Evolutionary conservation across 1,284 basidiomycete species (phyloP), one percentile per base, ranked within the genome.

Genomic region (Cryptococcus sp.): DNA sequence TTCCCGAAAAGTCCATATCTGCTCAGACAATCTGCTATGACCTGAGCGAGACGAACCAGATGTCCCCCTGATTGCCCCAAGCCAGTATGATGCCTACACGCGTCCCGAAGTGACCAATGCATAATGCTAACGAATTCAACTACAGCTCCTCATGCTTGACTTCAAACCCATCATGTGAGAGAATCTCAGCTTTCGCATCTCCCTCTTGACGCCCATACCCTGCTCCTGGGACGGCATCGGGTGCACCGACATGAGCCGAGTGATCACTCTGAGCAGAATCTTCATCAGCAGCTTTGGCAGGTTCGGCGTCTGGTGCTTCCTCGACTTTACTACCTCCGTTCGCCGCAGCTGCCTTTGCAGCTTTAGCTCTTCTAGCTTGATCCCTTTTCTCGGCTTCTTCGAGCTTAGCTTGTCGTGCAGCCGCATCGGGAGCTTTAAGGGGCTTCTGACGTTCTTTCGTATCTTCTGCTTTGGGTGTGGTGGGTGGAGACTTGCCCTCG

Each of bases 371-470:
- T 14, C 74, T 59, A 2, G 60, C 52, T n/a, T 54, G 51, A 53
- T 76, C 72, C 4, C 70, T 61, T 14, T 63, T 61, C 51, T 76
- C 73, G 11, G 65, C 68, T 55, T 74, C 70, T 45, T 66, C 71
- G 59, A 71, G 62, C 58, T 73, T 74, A 7, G 66, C 68, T 44
- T 70, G 63, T 15, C 62, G 23, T 5, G 15, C 57, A 6, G 46
- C 38, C 15, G 37, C 36, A 3, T 30, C 2, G 3, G 53, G 33
- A n/a, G 30, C 41, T 47, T 59, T 49, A n/a, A 34, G 32, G 31
- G 46, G 49, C 43, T 56, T 57, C n/a, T 56, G 42, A 23, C 23
- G 23, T 23, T 23, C 23, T 10, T 31, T 48, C n/a, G 57, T 30
- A 5, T 37, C 34, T 14, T 46, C 38, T 36, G 35, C 36, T 23